These are phyloP conservation scores for Cladosporium phlei DNA, from an alignment of 2,329 filamentous ascomycete species.

Conservation along the genomic window DNA sequence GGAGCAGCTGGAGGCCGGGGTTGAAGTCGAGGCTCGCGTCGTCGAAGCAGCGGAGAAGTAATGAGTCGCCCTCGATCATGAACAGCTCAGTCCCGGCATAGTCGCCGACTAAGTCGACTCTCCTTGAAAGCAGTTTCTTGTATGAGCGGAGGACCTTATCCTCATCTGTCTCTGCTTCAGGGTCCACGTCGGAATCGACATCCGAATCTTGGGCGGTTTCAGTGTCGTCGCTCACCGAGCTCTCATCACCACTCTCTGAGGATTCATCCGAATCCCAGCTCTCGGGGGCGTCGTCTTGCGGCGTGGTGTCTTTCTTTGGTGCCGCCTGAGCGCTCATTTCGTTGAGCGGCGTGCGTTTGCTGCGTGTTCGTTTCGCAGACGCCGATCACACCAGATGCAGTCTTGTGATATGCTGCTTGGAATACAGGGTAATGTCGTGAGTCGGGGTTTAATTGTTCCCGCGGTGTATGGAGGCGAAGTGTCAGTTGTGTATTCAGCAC, in stretches of 20 bases:
- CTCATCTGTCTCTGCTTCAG: conserved; percentile 14
- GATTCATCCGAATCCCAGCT: conserved; percentile 14
- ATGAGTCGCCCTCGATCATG: conserved; percentile 66
- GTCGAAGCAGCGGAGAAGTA: conserved; percentile 62
- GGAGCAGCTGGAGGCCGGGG: conserved; percentile 66
- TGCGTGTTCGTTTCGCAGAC: conserved; percentile 4
- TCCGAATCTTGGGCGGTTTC: conserved; percentile 13
- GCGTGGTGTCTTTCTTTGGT: conserved; percentile 5
- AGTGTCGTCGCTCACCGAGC: conserved; percentile 11
- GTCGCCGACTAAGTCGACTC: conserved; percentile 66
- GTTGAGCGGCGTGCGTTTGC: conserved; percentile 13
- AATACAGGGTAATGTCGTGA: not conserved
- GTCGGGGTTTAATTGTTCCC: not conserved
- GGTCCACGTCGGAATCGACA: conserved; percentile 14
- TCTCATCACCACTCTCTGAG: conserved; percentile 11
- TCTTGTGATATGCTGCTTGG: not conserved
- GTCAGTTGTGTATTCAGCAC: not conserved
- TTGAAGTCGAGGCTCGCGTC: conserved; percentile 61
- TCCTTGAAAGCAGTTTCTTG: conserved; percentile 39
- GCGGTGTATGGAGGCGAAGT: not conserved
- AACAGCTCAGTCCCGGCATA: conserved; percentile 71
- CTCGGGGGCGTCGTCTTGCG: conserved; percentile 9
- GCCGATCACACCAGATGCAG: not conserved
- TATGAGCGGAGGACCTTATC: conserved; percentile 31
- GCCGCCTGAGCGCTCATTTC: conserved; percentile 13